Evolutionary conservation across 352 stramenopile species (phyloP), one percentile per base, ranked within the genome.

Genomic region (Globisporangium paddicum): DNA sequence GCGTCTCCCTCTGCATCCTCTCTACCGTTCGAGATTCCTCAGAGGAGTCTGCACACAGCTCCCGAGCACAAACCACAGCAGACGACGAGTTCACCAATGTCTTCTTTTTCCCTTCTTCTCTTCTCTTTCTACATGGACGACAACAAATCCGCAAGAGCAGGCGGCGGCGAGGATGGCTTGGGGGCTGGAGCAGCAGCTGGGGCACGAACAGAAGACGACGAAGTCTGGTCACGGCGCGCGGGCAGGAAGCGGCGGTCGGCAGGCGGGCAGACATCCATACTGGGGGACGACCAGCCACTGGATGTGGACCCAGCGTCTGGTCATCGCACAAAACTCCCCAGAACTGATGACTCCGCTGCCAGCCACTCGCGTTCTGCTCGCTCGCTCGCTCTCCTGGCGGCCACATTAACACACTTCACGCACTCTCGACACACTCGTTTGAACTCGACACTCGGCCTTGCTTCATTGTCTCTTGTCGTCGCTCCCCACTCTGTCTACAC

Each of bases 401-500:
- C 28, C 47, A 60, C 54, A 44, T 42, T 32, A 28, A 60, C 54
- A 32, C 28, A 50, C 40, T 51, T 32, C 54, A 60, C 54, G 44
- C 28, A 50, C 40, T 51, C 40, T 60, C 25, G 28, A 45, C 32
- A 34, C 19, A 45, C 57, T 63, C 52, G 58, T 30, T 34, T 21
- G n/a, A 46, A 53, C 25, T 25, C 42, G 10, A 32, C 32, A 41
- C 47, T 54, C 47, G 26, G 11, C 26, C n/a, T 51, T 13, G 41
- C 32, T 54, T 54, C 47, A 23, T 54, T 54, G 25, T 50, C 11
- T 46, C 37, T 57, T 35, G n/a, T 46, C 28, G 26, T 48, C 58
- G 51, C 57, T 60, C 63, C 62, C 57, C 28, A 54, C 47, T 54
- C n/a, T 41, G 10, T 54, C 47, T 54, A 54, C 16, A 54, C 47